Evolutionary conservation across 352 stramenopile species (phyloP).

Genomic region (Phytophthora capsici): DNA sequence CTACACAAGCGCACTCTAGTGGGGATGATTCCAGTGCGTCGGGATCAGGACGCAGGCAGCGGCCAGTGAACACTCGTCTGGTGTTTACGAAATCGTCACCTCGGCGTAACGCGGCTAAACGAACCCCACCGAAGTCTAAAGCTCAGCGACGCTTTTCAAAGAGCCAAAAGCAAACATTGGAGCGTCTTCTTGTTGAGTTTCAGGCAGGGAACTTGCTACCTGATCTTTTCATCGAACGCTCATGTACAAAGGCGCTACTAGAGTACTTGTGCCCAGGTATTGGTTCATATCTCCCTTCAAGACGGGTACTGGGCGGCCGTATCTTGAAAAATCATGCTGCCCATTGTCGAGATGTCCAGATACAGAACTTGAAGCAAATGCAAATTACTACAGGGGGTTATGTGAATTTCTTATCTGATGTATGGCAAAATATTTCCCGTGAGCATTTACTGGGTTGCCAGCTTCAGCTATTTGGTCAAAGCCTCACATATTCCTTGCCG

Average conservation of each 20-base stretch:
- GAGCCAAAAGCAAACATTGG: too few species aligned
- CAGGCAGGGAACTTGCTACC: slow-evolving; percentile 3
- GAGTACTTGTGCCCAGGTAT: slow-evolving; percentile 1
- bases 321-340: neutral
- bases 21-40: too few species aligned
- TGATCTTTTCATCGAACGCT: slow-evolving; percentile 10
- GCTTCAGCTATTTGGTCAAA: neutral
- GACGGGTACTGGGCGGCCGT: neutral
- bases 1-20: too few species aligned
- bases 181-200: too few species aligned
- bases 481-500: too few species aligned
- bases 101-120: too few species aligned
- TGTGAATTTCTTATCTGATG: neutral
- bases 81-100: too few species aligned
- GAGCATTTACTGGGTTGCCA: slow-evolving; percentile 4
- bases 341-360: slow-evolving; percentile 1
- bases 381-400: neutral
- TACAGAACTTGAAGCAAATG: slow-evolving; percentile 1
- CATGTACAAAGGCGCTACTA: neutral
- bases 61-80: too few species aligned
- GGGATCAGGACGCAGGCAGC: too few species aligned
- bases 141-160: too few species aligned
- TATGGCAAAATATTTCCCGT: neutral
- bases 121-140: too few species aligned
- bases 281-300: neutral